Evolutionary conservation across 768 basidiomycete species (phyloP).

Genomic region (Lactifluus echinatus): DNA sequence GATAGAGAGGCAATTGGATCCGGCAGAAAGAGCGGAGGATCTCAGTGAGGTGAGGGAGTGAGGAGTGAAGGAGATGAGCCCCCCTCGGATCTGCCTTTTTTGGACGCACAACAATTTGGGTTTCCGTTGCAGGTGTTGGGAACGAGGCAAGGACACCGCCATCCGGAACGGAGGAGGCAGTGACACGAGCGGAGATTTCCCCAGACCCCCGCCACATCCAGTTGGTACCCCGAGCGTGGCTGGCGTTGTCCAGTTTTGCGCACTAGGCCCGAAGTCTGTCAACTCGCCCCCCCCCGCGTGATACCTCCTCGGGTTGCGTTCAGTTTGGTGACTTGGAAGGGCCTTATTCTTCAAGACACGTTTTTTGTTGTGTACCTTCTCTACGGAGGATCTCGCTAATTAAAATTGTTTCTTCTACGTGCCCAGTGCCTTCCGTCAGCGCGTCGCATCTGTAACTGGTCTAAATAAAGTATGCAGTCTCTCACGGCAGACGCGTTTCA

Average conservation of each 20-base stretch:
- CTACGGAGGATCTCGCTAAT: background rate
- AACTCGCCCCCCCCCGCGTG: background rate
- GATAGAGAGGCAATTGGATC: slow-evolving; percentile 3
- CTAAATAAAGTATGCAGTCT: background rate
- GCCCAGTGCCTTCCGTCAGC: background rate
- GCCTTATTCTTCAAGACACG: background rate
- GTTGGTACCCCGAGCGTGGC: background rate
- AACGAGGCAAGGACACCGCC: slow-evolving; percentile 14
- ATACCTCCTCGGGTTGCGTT: slow-evolving; percentile 10
- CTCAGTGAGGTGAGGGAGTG: too few relatives aligned
- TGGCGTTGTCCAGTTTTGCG: slow-evolving; percentile 12
- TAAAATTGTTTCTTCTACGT: background rate
- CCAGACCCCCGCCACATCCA: background rate
- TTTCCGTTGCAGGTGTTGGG: slow-evolving; percentile 3
- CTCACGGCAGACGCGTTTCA: slow-evolving; percentile 5
- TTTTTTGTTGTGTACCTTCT: background rate
- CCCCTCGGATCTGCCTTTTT: slow-evolving; percentile 11
- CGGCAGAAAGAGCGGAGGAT: slow-evolving; percentile 6
- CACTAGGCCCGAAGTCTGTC: slow-evolving; percentile 14
- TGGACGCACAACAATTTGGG: background rate
- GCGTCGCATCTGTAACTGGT: background rate
- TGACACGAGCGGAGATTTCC: slow-evolving; percentile 13
- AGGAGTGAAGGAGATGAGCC: too few relatives aligned
- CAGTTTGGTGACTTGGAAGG: background rate
- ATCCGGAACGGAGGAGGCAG: slow-evolving; percentile 13